These are phyloP conservation scores for Trichoderma endophyticum DNA, from an alignment of 2,329 filamentous ascomycete genomes.

Conservation along the genomic window DNA sequence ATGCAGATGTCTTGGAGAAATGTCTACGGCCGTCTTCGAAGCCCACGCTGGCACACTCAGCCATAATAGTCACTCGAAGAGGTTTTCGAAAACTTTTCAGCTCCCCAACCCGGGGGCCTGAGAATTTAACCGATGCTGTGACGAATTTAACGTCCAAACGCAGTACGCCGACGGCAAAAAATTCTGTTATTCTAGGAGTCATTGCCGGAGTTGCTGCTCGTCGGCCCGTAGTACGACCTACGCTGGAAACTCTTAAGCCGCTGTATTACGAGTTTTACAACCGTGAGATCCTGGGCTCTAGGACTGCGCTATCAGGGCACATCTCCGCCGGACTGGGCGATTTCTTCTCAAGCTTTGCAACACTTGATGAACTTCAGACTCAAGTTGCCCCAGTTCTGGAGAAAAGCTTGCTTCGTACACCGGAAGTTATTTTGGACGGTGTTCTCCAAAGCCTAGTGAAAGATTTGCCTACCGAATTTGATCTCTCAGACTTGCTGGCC, in stretches of 20 bases:
- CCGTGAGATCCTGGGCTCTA: constrained; percentile 80
- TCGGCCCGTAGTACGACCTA: constrained; percentile 58
- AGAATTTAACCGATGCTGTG: constrained; percentile 62
- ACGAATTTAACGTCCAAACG: constrained; percentile 66
- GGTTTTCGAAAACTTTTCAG: constrained; percentile 73
- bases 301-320: constrained; percentile 66
- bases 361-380: constrained; percentile 68
- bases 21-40: constrained; percentile 67
- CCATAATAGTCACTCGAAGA: constrained; percentile 73
- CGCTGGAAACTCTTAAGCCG: constrained; percentile 63
- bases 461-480: constrained; percentile 66
- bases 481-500: constrained; percentile 72
- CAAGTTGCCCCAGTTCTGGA: constrained; percentile 79
- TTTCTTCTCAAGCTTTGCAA: constrained; percentile 77
- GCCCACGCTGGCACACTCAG: constrained; percentile 65
- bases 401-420: constrained; percentile 82
- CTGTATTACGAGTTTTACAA: constrained; percentile 79
- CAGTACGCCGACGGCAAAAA: constrained; percentile 59
- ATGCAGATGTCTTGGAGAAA: constrained; percentile 73
- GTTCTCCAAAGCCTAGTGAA: constrained; percentile 70
- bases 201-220: constrained; percentile 83
- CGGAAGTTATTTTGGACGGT: constrained; percentile 81
- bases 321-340: constrained; percentile 71
- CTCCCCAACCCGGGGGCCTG: constrained; percentile 51
- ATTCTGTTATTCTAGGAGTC: constrained; percentile 77